Percentiles rank a stretch among this genome's conserved stretches.
phyloP scores from a whole-genome alignment of 1,139 yeast species.

The Blastobotrys proliferans region DNA sequence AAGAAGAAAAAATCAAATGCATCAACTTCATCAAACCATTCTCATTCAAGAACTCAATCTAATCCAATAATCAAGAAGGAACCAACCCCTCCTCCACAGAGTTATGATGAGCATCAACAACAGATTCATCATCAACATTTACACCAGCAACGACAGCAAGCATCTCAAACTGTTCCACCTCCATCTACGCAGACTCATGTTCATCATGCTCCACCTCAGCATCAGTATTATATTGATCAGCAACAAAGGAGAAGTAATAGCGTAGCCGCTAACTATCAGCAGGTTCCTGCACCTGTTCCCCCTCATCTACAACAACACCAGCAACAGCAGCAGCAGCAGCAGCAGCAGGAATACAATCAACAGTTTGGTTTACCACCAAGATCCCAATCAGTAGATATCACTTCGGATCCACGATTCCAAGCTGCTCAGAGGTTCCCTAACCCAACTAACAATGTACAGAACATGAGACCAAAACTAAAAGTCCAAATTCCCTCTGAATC shows the following conservation, averaged over 20 bases:
- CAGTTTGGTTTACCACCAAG: constrained; percentile 17
- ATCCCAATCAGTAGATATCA: constrained; percentile 22
- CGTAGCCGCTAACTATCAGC: neutral
- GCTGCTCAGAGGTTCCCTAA: neutral
- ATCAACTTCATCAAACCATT: neutral
- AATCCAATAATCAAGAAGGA: constrained; percentile 1
- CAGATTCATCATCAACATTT: constrained; percentile 1
- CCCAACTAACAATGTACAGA: neutral
- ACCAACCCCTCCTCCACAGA: neutral
- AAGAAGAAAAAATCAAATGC: neutral
- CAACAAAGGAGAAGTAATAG: neutral
- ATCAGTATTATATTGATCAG: neutral
- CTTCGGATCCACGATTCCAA: neutral
- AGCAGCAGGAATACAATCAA: constrained; percentile 16
- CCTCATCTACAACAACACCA: neutral
- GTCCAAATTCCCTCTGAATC: constrained; percentile 39
- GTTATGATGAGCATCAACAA: neutral
- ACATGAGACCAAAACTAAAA: constrained; percentile 37
- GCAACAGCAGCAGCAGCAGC: constrained; percentile 18
- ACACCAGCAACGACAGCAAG: neutral
- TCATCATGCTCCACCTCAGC: neutral
- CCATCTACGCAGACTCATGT: too few relatives aligned
- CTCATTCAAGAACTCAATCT: too few relatives aligned
- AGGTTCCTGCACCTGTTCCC: neutral
- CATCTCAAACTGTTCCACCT: too few relatives aligned